Evolutionary conservation across 1,284 basidiomycete genomes (phyloP), one percentile per base, ranked within the genome.

Genomic region (Ustilago curta): DNA sequence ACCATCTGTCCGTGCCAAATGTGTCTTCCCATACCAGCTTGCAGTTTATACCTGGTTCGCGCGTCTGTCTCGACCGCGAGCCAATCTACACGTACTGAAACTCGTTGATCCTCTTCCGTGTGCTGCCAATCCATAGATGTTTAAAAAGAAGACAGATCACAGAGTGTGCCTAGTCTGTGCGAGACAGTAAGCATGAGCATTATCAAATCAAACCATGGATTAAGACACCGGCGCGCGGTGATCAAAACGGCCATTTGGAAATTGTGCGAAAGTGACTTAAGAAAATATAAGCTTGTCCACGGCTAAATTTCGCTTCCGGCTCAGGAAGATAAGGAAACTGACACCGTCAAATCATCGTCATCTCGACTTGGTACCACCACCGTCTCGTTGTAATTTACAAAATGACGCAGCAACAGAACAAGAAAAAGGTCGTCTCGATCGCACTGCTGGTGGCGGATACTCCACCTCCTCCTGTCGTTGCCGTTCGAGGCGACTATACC

Each of bases 361-460:
- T 23, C 54, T 39, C 6, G 9, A 19, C 32, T n/a, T 39, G 2
- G 12, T 43, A 37, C 43, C 44, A 56, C 44, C 54, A 47, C 21
- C 52, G 29, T 12, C 19, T 23, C 8, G n/a, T 1, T 29, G 23
- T 18, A 27, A 31, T 9, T 14, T 29, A 14, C 62, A 29, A 25
- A 40, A 72, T 72, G 68, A 48, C 35, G 1, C 74, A 69, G 47
- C 59, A 57, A 27, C 49, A 61, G 35, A 42, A 43, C 37, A 70
- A 73, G 58, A 77, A 79, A 57, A 75, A 76, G 42, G 52, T 73
- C 8, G 69, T 82, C 2, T 76, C 76, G 25, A 78, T 83, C 40
- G 79, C 81, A 1, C 44, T 81, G 23, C 60, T 81, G n/a, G 66
- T 76, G 0, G 77, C 80, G 6, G 83, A 82, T 39, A 77, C 79